Conservation (phyloP, 495 filamentous ascomycete genomes). For the Clavariopsis aquatica region DNA sequence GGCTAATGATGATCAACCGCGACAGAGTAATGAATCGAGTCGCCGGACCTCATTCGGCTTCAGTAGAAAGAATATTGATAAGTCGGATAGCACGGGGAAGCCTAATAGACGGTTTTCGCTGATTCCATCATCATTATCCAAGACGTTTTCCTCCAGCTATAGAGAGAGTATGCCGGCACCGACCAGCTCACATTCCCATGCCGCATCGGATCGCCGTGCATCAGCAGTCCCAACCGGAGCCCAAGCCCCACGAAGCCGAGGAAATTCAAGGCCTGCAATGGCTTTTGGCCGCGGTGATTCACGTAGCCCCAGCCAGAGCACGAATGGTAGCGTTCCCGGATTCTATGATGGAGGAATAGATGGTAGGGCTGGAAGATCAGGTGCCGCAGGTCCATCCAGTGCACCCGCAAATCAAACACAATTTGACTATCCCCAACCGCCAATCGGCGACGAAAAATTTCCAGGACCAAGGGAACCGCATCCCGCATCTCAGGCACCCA, state of each 20-base stretch:
- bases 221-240: constrained; percentile 49
- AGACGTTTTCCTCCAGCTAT: constrained; percentile 41
- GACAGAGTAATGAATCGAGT: constrained; percentile 78
- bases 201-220: not conserved
- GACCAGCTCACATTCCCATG: constrained; percentile 32
- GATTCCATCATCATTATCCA: constrained; percentile 74
- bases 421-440: constrained; percentile 24
- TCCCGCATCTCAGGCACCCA: constrained; percentile 18
- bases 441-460: constrained; percentile 38
- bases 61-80: constrained; percentile 63
- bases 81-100: constrained; percentile 55
- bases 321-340: constrained; percentile 43
- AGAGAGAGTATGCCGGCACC: constrained; percentile 36
- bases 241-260: constrained; percentile 28
- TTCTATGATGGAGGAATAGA: constrained; percentile 42
- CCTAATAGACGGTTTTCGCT: constrained; percentile 71
- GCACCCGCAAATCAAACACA: constrained; percentile 33
- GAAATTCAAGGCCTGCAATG: constrained; percentile 34
- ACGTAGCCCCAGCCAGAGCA: constrained; percentile 46
- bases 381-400: constrained; percentile 12
- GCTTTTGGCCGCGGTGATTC: constrained; percentile 42
- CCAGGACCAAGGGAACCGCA: constrained; percentile 31
- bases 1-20: constrained; percentile 72
- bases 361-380: constrained; percentile 22
- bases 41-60: constrained; percentile 75